phyloP scores from a whole-genome alignment of 2,329 filamentous ascomycete genomes.

The Neonectria magnoliae region DNA sequence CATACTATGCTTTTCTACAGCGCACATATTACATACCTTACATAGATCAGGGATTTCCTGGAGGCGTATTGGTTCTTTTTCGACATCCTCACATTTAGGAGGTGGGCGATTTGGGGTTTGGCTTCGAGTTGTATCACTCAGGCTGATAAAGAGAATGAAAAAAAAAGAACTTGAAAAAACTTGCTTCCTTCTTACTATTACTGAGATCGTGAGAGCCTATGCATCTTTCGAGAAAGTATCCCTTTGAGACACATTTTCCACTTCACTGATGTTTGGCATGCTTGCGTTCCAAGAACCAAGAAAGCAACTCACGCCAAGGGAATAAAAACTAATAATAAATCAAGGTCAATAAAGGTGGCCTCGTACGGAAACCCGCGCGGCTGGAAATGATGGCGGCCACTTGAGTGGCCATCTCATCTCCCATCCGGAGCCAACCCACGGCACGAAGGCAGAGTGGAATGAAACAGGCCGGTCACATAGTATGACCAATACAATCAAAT shows the following conservation, averaged over 20 bases:
- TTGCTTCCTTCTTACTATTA: not conserved
- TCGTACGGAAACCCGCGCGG: conserved; percentile 5
- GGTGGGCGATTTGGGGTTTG: not conserved
- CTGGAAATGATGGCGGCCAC: conserved; percentile 26
- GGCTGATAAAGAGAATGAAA: conserved; percentile 3
- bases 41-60: conserved; percentile 14
- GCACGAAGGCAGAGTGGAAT: not conserved
- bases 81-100: not conserved
- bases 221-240: not conserved
- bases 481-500: not conserved
- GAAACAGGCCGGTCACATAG: conserved; percentile 12
- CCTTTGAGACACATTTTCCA: not conserved
- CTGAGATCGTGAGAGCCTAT: not conserved
- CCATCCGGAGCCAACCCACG: conserved; percentile 1
- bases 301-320: not conserved
- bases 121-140: not conserved
- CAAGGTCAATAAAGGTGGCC: not conserved
- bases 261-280: not conserved
- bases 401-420: conserved; percentile 17
- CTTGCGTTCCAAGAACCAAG: not conserved
- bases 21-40: conserved; percentile 10
- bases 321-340: not conserved
- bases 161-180: not conserved
- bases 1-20: conserved; percentile 26
- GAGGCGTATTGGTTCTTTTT: conserved; percentile 6